Conservation (phyloP, 2,329 filamentous ascomycete species). For the Hypoxylon sp. region DNA sequence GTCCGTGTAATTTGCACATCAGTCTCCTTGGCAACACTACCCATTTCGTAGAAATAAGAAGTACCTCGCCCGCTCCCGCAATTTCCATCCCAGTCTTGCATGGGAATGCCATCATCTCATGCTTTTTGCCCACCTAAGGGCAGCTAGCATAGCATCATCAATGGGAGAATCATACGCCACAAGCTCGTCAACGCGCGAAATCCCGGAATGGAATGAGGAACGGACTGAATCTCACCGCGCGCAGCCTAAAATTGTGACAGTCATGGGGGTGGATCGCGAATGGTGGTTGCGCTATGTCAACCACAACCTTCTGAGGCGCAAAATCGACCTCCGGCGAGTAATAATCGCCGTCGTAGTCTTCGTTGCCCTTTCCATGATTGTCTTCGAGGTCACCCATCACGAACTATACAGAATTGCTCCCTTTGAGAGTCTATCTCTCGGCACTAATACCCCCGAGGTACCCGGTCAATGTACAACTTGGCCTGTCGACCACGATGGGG, state of each 20-base stretch:
- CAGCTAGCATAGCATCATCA: constrained; percentile 20
- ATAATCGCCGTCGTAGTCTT: constrained; percentile 39
- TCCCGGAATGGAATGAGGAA: constrained; percentile 35
- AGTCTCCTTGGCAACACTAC: constrained; percentile 24
- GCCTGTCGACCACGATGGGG: constrained; percentile 45
- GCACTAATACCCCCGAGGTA: constrained; percentile 4
- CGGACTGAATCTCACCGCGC: constrained; percentile 21
- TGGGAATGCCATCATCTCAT: constrained; percentile 26
- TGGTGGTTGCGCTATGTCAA: constrained; percentile 42
- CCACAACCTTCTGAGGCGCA: constrained; percentile 38
- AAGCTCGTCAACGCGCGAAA: constrained; percentile 21
- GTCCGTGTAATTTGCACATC: constrained; percentile 35
- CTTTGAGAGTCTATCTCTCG: constrained; percentile 11
- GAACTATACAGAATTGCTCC: constrained; percentile 39
- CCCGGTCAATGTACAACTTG: constrained; percentile 51
- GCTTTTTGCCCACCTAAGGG: constrained; percentile 28
- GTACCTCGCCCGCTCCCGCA: constrained; percentile 7
- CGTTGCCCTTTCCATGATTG: constrained; percentile 38
- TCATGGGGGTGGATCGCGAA: constrained; percentile 34
- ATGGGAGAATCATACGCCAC: constrained; percentile 34
- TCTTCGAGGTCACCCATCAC: constrained; percentile 47
- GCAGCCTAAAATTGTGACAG: constrained; percentile 19
- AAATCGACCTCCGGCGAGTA: constrained; percentile 43
- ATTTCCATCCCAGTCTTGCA: constrained; percentile 10
- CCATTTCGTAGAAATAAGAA: constrained; percentile 21